Evolutionary conservation across 1,284 basidiomycete species (phyloP).

Genomic region (Apiotrichum gracile): DNA sequence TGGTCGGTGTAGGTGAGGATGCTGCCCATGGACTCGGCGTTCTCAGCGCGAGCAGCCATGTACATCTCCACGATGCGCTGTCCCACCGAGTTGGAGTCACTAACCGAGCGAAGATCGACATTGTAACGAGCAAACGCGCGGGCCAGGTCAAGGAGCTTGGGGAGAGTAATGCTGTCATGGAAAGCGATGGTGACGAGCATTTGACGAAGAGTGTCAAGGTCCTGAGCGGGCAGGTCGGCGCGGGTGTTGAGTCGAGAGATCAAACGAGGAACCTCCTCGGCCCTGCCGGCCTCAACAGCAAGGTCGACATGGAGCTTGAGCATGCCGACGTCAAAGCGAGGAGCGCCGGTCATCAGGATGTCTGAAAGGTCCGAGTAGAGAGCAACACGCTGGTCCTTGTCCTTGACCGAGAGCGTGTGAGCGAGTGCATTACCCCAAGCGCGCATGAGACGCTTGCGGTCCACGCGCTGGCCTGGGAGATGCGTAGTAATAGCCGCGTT

Average conservation of each 20-base stretch:
- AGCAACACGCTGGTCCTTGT: constrained; percentile 50
- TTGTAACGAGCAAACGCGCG: constrained; percentile 15
- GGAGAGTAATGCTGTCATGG: constrained; percentile 8
- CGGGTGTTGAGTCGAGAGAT: neutral
- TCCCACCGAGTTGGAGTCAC: constrained; percentile 8
- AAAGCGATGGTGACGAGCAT: neutral
- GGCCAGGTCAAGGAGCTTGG: constrained; percentile 11
- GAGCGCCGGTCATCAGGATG: constrained; percentile 13
- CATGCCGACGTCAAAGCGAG: constrained; percentile 2
- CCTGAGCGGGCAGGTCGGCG: neutral
- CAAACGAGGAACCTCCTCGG: constrained; percentile 7
- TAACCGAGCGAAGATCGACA: neutral
- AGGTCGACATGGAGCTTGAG: constrained; percentile 11
- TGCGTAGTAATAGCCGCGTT: neutral
- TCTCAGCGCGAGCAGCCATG: constrained; percentile 1
- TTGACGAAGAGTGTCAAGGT: neutral
- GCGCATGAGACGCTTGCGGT: neutral
- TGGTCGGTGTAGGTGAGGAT: constrained; percentile 1
- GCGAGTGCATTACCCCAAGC: constrained; percentile 27
- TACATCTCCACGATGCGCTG: constrained; percentile 22
- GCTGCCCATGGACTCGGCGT: neutral
- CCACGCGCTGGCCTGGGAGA: neutral
- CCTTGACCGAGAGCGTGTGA: constrained; percentile 52
- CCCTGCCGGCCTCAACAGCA: constrained; percentile 7
- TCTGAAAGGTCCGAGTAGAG: constrained; percentile 6